Evolutionary conservation across 441 rosid species (phyloP).

Genomic region (Syzygium syzygioides): DNA sequence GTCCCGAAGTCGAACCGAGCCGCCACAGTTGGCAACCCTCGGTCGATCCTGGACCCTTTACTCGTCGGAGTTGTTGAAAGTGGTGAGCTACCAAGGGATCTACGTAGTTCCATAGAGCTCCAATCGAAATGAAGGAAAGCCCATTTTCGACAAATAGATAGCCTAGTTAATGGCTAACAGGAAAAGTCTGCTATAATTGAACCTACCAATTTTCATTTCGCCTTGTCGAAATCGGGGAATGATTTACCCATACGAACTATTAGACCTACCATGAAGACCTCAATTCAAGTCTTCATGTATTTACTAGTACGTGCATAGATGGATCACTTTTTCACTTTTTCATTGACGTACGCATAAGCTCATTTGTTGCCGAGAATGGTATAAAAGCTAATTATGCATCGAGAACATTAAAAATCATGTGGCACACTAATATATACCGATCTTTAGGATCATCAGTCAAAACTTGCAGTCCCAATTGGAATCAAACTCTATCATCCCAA

Average conservation of each 20-base stretch:
- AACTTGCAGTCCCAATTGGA: neutral
- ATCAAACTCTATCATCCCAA: neutral
- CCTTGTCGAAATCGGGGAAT: fast-evolving
- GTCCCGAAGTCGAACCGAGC: neutral
- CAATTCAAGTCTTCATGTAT: neutral
- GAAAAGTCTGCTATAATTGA: neutral
- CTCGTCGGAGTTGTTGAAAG: neutral
- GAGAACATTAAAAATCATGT: neutral
- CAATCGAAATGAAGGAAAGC: neutral
- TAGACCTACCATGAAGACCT: neutral
- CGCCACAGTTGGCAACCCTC: neutral
- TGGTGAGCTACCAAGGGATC: neutral
- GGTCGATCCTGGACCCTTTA: neutral
- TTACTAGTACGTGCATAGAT: neutral
- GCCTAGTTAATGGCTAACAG: neutral
- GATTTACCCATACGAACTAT: neutral
- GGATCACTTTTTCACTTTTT: neutral
- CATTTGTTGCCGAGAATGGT: neutral
- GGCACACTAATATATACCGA: too few relatives aligned
- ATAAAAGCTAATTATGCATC: neutral
- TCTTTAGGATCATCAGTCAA: neutral
- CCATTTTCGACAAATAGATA: neutral
- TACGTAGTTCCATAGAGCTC: neutral
- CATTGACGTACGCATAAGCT: neutral
- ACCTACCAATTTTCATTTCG: neutral